phyloP scores from a whole-genome alignment of 2,329 filamentous ascomycete species.

The Aureobasidium mangrovei region DNA sequence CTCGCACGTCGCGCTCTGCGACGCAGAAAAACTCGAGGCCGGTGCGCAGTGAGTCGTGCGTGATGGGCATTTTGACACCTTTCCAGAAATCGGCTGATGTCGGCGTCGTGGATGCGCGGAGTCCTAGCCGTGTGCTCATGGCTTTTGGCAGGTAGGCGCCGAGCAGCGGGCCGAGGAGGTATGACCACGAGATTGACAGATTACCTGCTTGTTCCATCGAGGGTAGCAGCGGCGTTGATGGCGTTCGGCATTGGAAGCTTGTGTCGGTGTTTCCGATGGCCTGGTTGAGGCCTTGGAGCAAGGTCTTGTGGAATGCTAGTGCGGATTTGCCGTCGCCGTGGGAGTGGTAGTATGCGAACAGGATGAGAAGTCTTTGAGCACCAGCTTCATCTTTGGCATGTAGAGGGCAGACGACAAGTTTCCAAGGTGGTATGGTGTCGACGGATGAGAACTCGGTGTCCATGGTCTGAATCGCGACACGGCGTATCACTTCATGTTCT shows the following conservation, averaged over 20 bases:
- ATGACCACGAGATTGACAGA: slow-evolving; percentile 38
- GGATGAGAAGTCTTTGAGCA: slow-evolving; percentile 25
- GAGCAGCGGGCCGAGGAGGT: slow-evolving; percentile 34
- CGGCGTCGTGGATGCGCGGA: slow-evolving; percentile 23
- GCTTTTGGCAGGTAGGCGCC: slow-evolving; percentile 30
- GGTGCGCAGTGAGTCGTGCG: slow-evolving; percentile 21
- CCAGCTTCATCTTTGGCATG: not conserved
- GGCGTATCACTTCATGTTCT: slow-evolving; percentile 4
- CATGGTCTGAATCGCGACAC: not conserved
- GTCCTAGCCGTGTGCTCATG: slow-evolving; percentile 26
- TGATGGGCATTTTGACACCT: slow-evolving; percentile 23
- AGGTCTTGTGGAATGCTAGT: slow-evolving; percentile 34
- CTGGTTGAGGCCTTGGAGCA: slow-evolving; percentile 25
- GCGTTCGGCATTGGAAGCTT: slow-evolving; percentile 14
- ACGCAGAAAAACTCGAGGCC: slow-evolving; percentile 29
- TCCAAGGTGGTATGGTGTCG: slow-evolving; percentile 34
- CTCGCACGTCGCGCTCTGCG: slow-evolving; percentile 21
- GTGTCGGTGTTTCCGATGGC: too few species aligned
- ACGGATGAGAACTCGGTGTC: slow-evolving; percentile 18
- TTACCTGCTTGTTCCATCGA: slow-evolving; percentile 33
- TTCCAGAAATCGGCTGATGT: slow-evolving; percentile 28
- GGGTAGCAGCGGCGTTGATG: slow-evolving; percentile 22
- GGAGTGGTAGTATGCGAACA: slow-evolving; percentile 37
- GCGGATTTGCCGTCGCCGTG: slow-evolving; percentile 38
- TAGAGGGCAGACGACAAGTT: slow-evolving; percentile 32